Conservation (phyloP, 2,329 filamentous ascomycete species). For the Venturia oleaginea region DNA sequence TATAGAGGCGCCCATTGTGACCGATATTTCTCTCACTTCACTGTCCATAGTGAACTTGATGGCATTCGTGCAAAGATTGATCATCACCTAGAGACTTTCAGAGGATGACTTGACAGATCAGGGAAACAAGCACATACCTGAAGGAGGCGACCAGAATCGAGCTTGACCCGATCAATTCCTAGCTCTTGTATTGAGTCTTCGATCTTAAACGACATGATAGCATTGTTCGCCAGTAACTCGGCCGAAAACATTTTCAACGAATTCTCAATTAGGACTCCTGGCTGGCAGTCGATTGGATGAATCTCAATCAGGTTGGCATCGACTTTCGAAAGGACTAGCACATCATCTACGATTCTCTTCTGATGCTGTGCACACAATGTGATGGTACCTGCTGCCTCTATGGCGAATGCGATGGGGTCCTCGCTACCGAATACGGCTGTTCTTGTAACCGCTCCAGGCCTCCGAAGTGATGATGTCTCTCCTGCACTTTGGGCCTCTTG, state of each 20-base stretch:
- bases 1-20: conserved; percentile 46
- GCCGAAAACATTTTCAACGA: conserved; percentile 27
- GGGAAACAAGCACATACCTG: conserved; percentile 13
- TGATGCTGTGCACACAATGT: conserved; percentile 14
- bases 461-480: background rate
- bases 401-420: conserved; percentile 24
- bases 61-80: conserved; percentile 59
- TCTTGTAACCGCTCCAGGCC: background rate
- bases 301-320: conserved; percentile 12
- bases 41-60: conserved; percentile 57
- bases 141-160: conserved; percentile 14
- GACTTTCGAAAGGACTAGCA: conserved; percentile 14
- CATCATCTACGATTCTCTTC: conserved; percentile 15
- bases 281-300: conserved; percentile 17
- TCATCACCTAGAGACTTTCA: conserved; percentile 47
- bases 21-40: conserved; percentile 42
- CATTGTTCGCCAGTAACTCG: conserved; percentile 23
- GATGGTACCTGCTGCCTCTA: conserved; percentile 31
- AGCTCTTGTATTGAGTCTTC: conserved; percentile 20
- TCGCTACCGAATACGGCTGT: conserved; percentile 27
- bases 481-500: background rate
- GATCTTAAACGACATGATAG: conserved; percentile 21
- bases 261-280: conserved; percentile 20
- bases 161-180: conserved; percentile 16
- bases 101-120: background rate